These are phyloP conservation scores for Saccharomycopsis javanensis DNA, from an alignment of 805 yeast genomes.

Conservation along the genomic window DNA sequence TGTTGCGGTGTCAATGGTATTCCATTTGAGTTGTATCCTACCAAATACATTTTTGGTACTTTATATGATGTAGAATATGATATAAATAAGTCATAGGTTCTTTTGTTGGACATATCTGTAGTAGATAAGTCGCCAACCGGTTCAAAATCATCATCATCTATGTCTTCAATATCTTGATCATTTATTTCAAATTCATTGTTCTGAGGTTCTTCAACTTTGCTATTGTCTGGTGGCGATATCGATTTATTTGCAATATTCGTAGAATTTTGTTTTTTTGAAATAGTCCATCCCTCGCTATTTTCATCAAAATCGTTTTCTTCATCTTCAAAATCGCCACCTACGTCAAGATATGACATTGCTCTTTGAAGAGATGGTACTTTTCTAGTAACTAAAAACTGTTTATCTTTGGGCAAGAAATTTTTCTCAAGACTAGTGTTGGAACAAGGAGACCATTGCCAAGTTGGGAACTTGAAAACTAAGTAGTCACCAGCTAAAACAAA, in stretches of 20 bases:
- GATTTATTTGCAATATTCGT: slow-evolving; percentile 22
- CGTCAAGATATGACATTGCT: slow-evolving; percentile 39
- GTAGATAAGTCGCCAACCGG: slow-evolving; percentile 20
- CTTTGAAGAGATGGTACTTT: slow-evolving; percentile 83
- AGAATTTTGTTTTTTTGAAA: slow-evolving; percentile 36
- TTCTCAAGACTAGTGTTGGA: slow-evolving; percentile 39
- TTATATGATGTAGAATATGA: slow-evolving; percentile 91
- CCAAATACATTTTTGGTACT: slow-evolving; percentile 88
- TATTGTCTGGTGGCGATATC: not conserved
- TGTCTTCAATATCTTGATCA: slow-evolving; percentile 31
- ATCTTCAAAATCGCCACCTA: slow-evolving; percentile 31
- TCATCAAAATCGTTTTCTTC: slow-evolving; percentile 40
- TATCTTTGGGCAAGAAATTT: slow-evolving; percentile 74
- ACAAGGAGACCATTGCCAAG: slow-evolving; percentile 86
- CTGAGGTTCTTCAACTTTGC: slow-evolving; percentile 1
- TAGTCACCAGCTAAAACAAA: slow-evolving; percentile 93
- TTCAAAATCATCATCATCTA: slow-evolving; percentile 38
- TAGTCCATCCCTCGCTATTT: slow-evolving; percentile 31
- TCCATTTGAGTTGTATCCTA: slow-evolving; percentile 79
- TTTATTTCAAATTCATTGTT: slow-evolving; percentile 5
- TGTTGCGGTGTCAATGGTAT: slow-evolving; percentile 75
- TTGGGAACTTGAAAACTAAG: slow-evolving; percentile 82
- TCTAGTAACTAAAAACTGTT: slow-evolving; percentile 78
- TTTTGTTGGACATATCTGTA: slow-evolving; percentile 29
- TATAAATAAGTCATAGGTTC: slow-evolving; percentile 83